Percentiles rank a stretch among this genome's conserved stretches.
Evolutionary conservation across 176 grass and related monocot genomes (phyloP).

Genomic region (Zea mays): DNA sequence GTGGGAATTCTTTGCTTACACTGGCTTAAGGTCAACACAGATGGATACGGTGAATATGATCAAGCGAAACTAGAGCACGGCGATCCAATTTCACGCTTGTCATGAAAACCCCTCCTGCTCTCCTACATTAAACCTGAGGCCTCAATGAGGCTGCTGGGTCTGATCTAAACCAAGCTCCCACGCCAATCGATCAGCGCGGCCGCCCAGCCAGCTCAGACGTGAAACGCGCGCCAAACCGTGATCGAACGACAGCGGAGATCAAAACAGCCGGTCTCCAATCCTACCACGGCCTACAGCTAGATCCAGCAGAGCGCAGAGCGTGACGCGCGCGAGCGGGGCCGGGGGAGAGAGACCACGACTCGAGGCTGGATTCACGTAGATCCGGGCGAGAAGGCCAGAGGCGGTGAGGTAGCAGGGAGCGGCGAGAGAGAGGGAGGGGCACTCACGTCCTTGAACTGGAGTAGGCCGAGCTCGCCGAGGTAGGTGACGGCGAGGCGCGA

Average conservation of each 20-base stretch:
- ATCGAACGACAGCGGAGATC: conserved; percentile 28
- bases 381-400: conserved; percentile 6
- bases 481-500: conserved; percentile 84
- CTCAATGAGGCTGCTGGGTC: not conserved
- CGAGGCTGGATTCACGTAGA: conserved; percentile 42
- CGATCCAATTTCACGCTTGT: conserved; percentile 14
- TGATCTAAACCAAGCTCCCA: conserved; percentile 11
- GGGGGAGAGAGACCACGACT: conserved; percentile 17
- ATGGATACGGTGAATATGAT: not conserved
- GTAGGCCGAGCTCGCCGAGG: conserved; percentile 92
- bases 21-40: not conserved
- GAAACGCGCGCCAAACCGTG: conserved; percentile 20
- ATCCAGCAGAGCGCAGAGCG: conserved; percentile 33
- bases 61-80: conserved; percentile 28
- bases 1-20: not conserved
- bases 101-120: not conserved
- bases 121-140: conserved; percentile 18
- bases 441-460: conserved; percentile 99
- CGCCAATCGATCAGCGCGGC: conserved; percentile 11
- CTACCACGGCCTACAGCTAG: conserved; percentile 13
- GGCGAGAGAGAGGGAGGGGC: not conserved
- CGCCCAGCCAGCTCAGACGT: conserved; percentile 29
- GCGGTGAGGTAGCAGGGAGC: conserved; percentile 14
- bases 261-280: not conserved
- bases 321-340: not conserved